Evolutionary conservation across 1,139 yeast species (phyloP).

Genomic region (Kurtzmaniella quercitrusa): DNA sequence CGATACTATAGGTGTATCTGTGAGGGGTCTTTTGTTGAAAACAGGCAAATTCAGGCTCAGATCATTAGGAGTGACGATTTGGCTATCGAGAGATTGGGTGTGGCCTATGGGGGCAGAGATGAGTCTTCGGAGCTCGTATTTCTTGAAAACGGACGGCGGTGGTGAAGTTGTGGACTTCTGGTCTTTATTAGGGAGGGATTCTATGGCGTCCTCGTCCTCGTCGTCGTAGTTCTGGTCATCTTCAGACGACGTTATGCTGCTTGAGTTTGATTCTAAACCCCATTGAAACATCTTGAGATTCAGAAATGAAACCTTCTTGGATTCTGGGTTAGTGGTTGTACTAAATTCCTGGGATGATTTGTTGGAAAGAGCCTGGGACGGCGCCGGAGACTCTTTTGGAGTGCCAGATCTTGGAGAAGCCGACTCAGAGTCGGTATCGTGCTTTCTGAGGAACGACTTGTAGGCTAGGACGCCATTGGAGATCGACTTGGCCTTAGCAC

Average conservation of each 20-base stretch:
- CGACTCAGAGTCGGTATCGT: background rate
- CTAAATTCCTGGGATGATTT: conserved; percentile 2
- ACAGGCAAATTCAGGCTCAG: conserved; percentile 41
- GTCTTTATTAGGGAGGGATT: background rate
- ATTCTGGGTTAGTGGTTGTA: conserved; percentile 1
- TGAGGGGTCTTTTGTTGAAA: conserved; percentile 64
- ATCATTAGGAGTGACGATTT: conserved; percentile 14
- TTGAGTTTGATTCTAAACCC: conserved; percentile 4
- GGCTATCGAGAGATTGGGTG: conserved; percentile 29
- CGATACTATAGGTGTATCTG: conserved; percentile 68
- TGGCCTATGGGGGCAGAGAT: conserved; percentile 17
- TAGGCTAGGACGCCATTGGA: conserved; percentile 11
- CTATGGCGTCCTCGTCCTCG: background rate
- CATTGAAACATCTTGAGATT: conserved; percentile 2
- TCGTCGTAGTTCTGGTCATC: conserved; percentile 7
- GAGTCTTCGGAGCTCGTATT: conserved; percentile 3
- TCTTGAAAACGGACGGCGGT: background rate
- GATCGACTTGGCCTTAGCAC: conserved; percentile 11
- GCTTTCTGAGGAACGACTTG: conserved; percentile 1
- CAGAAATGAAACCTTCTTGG: conserved; percentile 6
- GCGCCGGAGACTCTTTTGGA: conserved; percentile 1
- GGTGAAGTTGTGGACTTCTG: background rate
- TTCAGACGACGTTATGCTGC: conserved; percentile 7
- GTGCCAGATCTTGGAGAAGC: background rate
- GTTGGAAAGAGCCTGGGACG: conserved; percentile 6